Evolutionary conservation across 345 rosid species (phyloP).

Genomic region (Lepidium sativum): DNA sequence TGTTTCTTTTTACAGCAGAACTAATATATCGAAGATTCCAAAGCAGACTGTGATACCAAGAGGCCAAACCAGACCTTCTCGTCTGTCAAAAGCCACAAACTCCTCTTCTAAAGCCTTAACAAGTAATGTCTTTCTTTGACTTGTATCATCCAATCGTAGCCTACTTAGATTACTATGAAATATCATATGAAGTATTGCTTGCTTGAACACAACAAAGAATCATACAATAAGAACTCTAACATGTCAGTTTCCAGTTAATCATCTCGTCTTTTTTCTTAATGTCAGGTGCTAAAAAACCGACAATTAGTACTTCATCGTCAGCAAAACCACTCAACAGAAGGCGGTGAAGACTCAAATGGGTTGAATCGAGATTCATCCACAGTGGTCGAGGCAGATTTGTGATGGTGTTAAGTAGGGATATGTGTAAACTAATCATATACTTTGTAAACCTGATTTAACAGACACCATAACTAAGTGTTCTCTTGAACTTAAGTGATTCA

Average conservation of each 20-base stretch:
- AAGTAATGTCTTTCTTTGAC: slow-evolving; percentile 29
- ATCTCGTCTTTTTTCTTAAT: background rate
- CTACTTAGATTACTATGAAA: too few relatives aligned
- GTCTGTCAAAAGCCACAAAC: slow-evolving; percentile 41
- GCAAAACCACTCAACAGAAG: slow-evolving; percentile 2
- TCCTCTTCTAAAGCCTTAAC: slow-evolving; percentile 44
- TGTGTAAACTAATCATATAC: slow-evolving; percentile 16
- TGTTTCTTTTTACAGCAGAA: slow-evolving; percentile 22
- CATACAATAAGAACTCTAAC: background rate
- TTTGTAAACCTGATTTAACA: background rate
- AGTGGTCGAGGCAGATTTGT: background rate
- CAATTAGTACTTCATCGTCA: background rate
- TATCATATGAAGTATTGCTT: too few relatives aligned
- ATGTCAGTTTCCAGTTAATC: background rate
- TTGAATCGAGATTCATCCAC: background rate
- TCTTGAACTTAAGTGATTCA: background rate
- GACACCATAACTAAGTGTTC: background rate
- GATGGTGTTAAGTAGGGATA: background rate
- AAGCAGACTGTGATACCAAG: slow-evolving; percentile 39
- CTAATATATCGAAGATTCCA: slow-evolving; percentile 40
- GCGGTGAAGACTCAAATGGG: background rate
- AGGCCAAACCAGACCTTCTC: slow-evolving; percentile 40
- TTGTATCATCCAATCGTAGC: background rate
- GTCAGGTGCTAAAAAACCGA: background rate
- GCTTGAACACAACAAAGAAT: background rate